These are phyloP conservation scores for Suillus cothurnatus DNA, from an alignment of 768 basidiomycete species.

Conservation along the genomic window DNA sequence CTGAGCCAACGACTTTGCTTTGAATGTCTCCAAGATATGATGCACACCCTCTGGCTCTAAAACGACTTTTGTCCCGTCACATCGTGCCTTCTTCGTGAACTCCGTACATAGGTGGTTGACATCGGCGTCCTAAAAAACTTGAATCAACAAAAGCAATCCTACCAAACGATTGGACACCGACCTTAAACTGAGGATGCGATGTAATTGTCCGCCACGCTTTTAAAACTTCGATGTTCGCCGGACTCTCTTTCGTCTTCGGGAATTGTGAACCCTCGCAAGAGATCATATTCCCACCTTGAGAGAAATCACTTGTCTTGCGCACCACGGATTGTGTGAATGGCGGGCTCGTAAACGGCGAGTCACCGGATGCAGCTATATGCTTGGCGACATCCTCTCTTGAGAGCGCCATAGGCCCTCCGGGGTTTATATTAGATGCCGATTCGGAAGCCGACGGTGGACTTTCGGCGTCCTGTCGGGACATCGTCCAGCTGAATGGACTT, in stretches of 20 bases:
- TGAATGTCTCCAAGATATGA: slow-evolving; percentile 45
- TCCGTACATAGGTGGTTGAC: slow-evolving; percentile 78
- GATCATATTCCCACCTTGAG: slow-evolving; percentile 51
- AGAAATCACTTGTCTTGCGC: slow-evolving; percentile 46
- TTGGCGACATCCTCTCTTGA: slow-evolving; percentile 52
- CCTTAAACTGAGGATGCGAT: slow-evolving; percentile 75
- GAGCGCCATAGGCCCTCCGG: slow-evolving; percentile 35
- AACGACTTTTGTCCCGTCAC: slow-evolving; percentile 84
- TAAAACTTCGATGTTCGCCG: slow-evolving; percentile 75
- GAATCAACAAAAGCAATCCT: slow-evolving; percentile 5
- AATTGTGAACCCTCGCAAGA: slow-evolving; percentile 68
- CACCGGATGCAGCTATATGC: slow-evolving; percentile 54
- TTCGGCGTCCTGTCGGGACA: slow-evolving; percentile 25
- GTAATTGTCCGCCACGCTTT: slow-evolving; percentile 80
- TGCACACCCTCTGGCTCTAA: slow-evolving; percentile 53
- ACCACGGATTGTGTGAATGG: slow-evolving; percentile 28
- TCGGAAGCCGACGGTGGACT: slow-evolving; percentile 44
- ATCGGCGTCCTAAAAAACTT: slow-evolving; percentile 60
- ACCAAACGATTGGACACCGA: slow-evolving; percentile 35
- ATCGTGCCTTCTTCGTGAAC: slow-evolving; percentile 80
- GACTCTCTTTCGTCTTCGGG: slow-evolving; percentile 67
- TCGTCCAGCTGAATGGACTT: slow-evolving; percentile 31
- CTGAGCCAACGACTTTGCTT: slow-evolving; percentile 25
- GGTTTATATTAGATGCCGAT: slow-evolving; percentile 22
- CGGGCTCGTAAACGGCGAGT: slow-evolving; percentile 54